Conservation (phyloP, 108 stramenopile species). For the Craspedostauros australis region DNA sequence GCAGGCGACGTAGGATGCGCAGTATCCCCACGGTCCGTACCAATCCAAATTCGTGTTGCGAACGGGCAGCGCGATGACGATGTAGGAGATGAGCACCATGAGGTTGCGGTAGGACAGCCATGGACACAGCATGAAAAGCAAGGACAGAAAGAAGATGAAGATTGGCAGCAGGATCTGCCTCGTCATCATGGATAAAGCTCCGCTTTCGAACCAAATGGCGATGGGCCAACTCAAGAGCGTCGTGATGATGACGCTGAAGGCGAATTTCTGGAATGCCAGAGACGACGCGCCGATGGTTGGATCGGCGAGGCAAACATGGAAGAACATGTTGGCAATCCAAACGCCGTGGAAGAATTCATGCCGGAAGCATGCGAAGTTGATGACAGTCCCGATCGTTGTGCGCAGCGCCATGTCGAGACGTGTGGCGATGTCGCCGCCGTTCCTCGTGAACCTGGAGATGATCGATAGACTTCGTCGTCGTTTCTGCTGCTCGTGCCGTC, state of each 20-base stretch:
- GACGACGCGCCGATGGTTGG: constrained; percentile 18
- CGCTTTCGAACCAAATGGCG: neutral
- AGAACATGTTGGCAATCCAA: constrained; percentile 39
- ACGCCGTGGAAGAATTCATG: constrained; percentile 4
- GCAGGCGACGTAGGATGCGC: constrained; percentile 25
- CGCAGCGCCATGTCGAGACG: constrained; percentile 6
- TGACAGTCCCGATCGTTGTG: constrained; percentile 6
- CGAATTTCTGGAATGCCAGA: constrained; percentile 9
- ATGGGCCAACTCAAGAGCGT: constrained; percentile 22
- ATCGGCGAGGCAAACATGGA: constrained; percentile 14
- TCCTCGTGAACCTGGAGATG: no score
- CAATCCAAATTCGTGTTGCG: neutral
- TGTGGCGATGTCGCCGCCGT: constrained; percentile 8
- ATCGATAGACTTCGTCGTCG: no score
- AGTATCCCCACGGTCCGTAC: constrained; percentile 20
- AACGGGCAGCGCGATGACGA: constrained; percentile 9
- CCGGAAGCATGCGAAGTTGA: constrained; percentile 13
- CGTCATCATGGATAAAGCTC: no score
- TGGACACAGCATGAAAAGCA: constrained; percentile 17
- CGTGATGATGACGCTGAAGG: constrained; percentile 15
- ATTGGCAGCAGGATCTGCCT: neutral
- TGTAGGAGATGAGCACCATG: constrained; percentile 24
- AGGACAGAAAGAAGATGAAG: constrained; percentile 3
- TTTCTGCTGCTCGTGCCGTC: no score
- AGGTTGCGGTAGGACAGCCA: constrained; percentile 11